Evolutionary conservation across 2,329 filamentous ascomycete genomes (phyloP).

Genomic region (Claviceps maximensis): DNA sequence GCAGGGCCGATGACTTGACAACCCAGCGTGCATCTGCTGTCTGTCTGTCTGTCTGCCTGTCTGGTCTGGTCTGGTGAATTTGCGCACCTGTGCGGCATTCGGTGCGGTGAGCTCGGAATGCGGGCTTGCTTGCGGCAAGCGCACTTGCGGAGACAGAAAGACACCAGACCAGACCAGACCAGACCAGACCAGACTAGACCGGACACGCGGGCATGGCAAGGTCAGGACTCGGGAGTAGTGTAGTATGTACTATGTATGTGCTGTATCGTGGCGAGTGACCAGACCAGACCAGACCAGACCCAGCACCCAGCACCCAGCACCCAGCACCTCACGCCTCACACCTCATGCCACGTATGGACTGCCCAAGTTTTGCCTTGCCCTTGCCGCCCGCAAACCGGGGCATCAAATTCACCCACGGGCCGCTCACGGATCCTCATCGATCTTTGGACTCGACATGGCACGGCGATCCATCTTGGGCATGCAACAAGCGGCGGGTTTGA

Average conservation of each 20-base stretch:
- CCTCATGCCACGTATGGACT: not conserved
- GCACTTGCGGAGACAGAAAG: not conserved
- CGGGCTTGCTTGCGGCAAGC: not conserved
- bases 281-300: too few species aligned
- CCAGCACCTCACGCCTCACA: too few species aligned
- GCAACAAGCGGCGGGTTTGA: not conserved
- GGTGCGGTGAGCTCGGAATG: conserved; percentile 9
- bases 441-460: not conserved
- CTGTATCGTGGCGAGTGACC: too few species aligned
- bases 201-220: too few species aligned
- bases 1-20: not conserved
- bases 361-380: not conserved
- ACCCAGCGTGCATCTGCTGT: not conserved
- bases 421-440: not conserved
- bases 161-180: not conserved
- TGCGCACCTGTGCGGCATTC: not conserved
- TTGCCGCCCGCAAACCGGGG: not conserved
- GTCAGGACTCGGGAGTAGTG: too few species aligned
- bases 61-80: not conserved
- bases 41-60: too few species aligned
- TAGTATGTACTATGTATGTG: too few species aligned
- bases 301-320: too few species aligned
- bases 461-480: not conserved
- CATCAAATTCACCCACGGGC: not conserved
- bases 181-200: not conserved